Base-by-base conservation (phyloP, 2,329 filamentous ascomycete genomes). In the Phaeoacremonium minimum region DNA sequence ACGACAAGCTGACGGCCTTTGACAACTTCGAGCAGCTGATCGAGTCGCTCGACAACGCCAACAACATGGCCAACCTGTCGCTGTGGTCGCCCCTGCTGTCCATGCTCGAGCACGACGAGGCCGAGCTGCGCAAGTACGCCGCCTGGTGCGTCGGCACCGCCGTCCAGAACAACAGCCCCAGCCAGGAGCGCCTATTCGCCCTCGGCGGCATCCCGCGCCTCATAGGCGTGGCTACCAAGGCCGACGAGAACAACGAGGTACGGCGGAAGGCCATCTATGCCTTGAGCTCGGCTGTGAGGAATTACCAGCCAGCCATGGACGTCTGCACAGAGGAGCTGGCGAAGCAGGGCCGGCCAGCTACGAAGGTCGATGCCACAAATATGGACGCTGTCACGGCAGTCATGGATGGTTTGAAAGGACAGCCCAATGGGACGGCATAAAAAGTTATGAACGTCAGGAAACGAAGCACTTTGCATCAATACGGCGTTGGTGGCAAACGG, bases 101-200 rank as follows among this genome's bases (percentile, higher is more conserved):
- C 7, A 78, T 85, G 45, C 70, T 98, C 12, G 69, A 72, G 33
- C 73, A 82, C 51, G 70, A 75, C 9, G 83, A 93, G 53, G 57
- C 71, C 6, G 85, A 93, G 45, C 69, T 95, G 53, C 73, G 90
- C 46, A 80, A 73, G 51, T 89, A 88, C 77, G 90, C 91, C 4
- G 89, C 89, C n/a, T 95, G 88, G 87, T 96, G 89, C 66, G 69
- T 93, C 40, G 88, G 87, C 34, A 96, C 90, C 6, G 91, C 93
- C 8, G 93, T 98, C 41, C 90, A 97, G 72, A 98, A 98, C 67
- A 97, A 98, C 61, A 74, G 77, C 49, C 84, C 83, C 57, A 82
- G 79, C 34, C 93, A 98, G 66, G 87, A 93, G 65, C 78, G 77
- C 35, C 60, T 80, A 37, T 47, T 77, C 17, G 71, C 70, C 22